Conservation (phyloP, 169 alveolate genomes). For the Babesia ovata region DNA sequence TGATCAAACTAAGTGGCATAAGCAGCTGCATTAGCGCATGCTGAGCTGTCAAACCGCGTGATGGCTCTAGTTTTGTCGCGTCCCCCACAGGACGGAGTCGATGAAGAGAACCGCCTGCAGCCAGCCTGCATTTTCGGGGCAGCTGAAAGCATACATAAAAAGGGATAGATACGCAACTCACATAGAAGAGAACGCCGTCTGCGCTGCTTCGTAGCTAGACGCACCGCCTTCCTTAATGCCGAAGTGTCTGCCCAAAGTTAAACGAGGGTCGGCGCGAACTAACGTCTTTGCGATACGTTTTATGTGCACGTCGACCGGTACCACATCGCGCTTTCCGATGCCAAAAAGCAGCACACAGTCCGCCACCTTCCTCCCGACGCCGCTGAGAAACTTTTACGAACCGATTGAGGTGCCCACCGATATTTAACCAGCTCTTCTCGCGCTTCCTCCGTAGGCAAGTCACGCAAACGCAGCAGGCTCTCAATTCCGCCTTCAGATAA, state of each 20-base stretch:
- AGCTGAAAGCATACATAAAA: not conserved
- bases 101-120: conserved; percentile 59
- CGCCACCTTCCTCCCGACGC: conserved; percentile 92
- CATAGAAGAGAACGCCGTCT: conserved; percentile 26
- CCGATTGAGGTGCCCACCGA: conserved; percentile 7
- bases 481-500: conserved; percentile 56
- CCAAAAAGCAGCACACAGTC: conserved; percentile 88
- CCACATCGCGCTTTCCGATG: conserved; percentile 76
- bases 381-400: conserved; percentile 62
- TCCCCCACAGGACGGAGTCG: conserved; percentile 21
- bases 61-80: not conserved
- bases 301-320: conserved; percentile 92
- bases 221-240: conserved; percentile 22
- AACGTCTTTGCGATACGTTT: conserved; percentile 44
- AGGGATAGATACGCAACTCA: conserved; percentile 2
- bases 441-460: conserved; percentile 25
- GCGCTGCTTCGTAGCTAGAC: conserved; percentile 11
- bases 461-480: conserved; percentile 55
- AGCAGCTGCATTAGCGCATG: no score
- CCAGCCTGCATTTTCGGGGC: conserved; percentile 63
- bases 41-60: no score
- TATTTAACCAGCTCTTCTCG: conserved; percentile 23
- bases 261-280: not conserved
- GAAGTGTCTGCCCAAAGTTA: conserved; percentile 17
- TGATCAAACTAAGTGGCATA: no score